phyloP scores from a whole-genome alignment of 331 rosid species.

The Stylosanthes scabra region DNA sequence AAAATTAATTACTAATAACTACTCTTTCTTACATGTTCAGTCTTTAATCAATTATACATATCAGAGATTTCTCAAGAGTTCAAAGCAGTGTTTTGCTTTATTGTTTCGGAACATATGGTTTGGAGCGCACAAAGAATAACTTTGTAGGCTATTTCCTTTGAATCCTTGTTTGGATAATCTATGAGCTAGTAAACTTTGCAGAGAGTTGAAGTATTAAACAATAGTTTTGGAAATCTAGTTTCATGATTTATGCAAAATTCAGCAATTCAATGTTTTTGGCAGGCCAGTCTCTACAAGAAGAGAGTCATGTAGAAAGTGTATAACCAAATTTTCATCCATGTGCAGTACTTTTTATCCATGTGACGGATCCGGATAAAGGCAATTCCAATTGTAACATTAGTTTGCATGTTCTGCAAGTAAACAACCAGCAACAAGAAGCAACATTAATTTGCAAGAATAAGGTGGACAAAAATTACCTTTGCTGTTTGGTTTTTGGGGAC shows the following conservation, averaged over 20 bases:
- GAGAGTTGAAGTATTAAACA: neutral
- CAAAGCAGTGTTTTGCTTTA: neutral
- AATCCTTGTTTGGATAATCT: neutral
- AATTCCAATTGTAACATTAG: neutral
- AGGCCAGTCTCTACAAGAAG: neutral
- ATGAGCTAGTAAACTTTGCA: neutral
- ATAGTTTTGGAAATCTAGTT: neutral
- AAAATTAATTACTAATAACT: neutral
- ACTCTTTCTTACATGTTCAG: neutral
- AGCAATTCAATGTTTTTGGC: slow-evolving; percentile 19
- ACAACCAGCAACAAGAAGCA: slow-evolving; percentile 2
- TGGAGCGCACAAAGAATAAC: neutral
- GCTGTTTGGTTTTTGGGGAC: slow-evolving; percentile 81
- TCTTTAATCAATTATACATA: neutral
- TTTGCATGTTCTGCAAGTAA: slow-evolving; percentile 19
- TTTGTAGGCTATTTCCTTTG: neutral
- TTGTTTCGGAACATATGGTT: neutral
- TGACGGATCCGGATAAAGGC: slow-evolving; percentile 3
- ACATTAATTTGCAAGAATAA: neutral
- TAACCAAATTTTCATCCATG: slow-evolving; percentile 21
- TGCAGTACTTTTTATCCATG: slow-evolving; percentile 5
- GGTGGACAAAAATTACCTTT: slow-evolving; percentile 54
- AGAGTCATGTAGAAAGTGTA: slow-evolving; percentile 13
- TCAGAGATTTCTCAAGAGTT: neutral
- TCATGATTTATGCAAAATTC: slow-evolving; percentile 15